These are phyloP conservation scores for Saccharomyces paradoxus DNA, from an alignment of 805 yeast species.

Conservation along the genomic window DNA sequence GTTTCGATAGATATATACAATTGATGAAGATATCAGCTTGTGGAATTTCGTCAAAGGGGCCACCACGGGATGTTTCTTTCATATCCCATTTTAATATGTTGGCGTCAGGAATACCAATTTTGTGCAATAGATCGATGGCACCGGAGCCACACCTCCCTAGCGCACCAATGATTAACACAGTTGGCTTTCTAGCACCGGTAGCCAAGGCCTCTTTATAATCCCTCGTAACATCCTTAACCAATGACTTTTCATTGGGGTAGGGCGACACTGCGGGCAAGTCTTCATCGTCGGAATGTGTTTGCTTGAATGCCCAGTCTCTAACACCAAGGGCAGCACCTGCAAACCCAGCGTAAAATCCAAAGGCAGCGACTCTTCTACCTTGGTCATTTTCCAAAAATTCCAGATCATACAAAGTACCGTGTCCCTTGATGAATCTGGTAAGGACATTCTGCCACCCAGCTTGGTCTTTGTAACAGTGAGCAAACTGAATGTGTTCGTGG, in stretches of 20 bases:
- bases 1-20: slow-evolving; percentile 89
- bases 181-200: slow-evolving; percentile 62
- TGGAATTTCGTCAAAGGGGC: slow-evolving; percentile 91
- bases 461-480: slow-evolving; percentile 97
- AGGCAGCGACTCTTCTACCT: slow-evolving; percentile 98
- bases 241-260: slow-evolving; percentile 67
- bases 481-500: slow-evolving; percentile 96
- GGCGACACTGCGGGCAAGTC: slow-evolving; percentile 76
- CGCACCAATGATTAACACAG: slow-evolving; percentile 87
- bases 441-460: slow-evolving; percentile 94
- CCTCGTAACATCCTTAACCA: slow-evolving; percentile 62
- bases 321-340: slow-evolving; percentile 98
- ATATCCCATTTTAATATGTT: slow-evolving; percentile 92
- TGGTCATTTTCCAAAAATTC: slow-evolving; percentile 90
- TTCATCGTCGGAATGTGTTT: slow-evolving; percentile 54
- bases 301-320: slow-evolving; percentile 90
- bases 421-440: slow-evolving; percentile 81
- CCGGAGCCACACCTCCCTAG: slow-evolving; percentile 98
- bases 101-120: slow-evolving; percentile 80
- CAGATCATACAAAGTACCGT: slow-evolving; percentile 84
- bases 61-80: slow-evolving; percentile 92
- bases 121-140: slow-evolving; percentile 74
- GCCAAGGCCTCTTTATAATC: slow-evolving; percentile 51
- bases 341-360: slow-evolving; percentile 99
- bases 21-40: slow-evolving; percentile 83